Conservation (phyloP, 805 yeast genomes). For the Debaryomyces hansenii region DNA sequence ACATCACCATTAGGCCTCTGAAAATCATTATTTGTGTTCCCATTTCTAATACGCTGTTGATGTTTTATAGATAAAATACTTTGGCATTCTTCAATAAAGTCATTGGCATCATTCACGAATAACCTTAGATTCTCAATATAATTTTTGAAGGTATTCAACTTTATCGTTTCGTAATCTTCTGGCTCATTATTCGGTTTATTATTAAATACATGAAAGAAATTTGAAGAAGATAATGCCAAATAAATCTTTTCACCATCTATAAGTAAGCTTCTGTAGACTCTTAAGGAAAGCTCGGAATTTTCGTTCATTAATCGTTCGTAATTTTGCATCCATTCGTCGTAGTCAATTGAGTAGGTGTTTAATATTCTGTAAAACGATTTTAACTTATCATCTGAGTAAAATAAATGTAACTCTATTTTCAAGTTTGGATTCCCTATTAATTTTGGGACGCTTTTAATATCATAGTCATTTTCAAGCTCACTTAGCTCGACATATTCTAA, state of each 20-base stretch:
- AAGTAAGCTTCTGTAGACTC: constrained; percentile 43
- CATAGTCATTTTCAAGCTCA: constrained; percentile 2
- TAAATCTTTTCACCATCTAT: constrained; percentile 56
- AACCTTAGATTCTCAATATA: constrained; percentile 32
- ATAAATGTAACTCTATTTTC: constrained; percentile 45
- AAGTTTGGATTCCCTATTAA: constrained; percentile 3
- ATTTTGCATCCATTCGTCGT: constrained; percentile 51
- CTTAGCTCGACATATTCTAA: constrained; percentile 20
- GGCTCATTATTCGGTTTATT: constrained; percentile 2
- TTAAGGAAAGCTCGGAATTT: constrained; percentile 48
- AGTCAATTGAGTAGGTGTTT: constrained; percentile 43
- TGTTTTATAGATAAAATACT: constrained; percentile 51
- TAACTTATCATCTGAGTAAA: constrained; percentile 55
- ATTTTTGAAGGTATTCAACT: constrained; percentile 18
- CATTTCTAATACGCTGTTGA: constrained; percentile 47
- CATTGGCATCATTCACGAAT: constrained; percentile 46
- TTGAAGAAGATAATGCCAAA: constrained; percentile 34
- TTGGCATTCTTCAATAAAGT: constrained; percentile 58
- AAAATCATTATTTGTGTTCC: constrained; percentile 14
- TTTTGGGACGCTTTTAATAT: constrained; percentile 3
- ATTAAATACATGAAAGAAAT: constrained; percentile 11
- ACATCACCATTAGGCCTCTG: constrained; percentile 7
- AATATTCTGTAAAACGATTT: constrained; percentile 35
- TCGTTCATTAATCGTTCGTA: constrained; percentile 40
- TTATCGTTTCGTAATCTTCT: constrained; percentile 11